Conservation (phyloP, 441 rosid genomes). For the Brassica hybrid region DNA sequence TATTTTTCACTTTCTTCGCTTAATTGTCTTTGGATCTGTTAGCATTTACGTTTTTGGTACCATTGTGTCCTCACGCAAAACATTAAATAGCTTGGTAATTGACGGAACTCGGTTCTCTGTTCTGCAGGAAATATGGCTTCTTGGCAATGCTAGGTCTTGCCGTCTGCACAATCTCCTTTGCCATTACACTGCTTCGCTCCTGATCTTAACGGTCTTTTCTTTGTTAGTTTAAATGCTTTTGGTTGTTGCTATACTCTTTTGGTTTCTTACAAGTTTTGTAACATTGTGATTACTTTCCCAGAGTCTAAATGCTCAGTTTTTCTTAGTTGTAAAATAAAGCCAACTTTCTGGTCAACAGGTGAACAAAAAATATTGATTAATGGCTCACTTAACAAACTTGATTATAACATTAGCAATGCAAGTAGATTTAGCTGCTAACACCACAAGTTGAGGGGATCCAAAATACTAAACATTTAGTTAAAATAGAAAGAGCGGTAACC, state of each 20-base stretch:
- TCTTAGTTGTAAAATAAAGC: neutral
- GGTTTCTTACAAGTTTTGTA: neutral
- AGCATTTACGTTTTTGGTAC: neutral
- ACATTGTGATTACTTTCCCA: neutral
- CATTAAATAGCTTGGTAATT: neutral
- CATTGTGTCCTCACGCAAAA: neutral
- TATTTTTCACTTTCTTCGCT: neutral
- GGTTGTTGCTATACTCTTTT: neutral
- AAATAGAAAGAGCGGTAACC: too few relatives aligned
- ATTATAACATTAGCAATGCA: too few relatives aligned
- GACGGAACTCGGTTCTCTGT: neutral
- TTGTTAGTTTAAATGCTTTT: neutral
- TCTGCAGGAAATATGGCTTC: conserved; percentile 30
- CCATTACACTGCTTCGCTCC: conserved; percentile 5
- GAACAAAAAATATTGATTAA: neutral
- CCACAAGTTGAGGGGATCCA: neutral
- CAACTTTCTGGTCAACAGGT: neutral
- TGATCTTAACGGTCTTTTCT: neutral
- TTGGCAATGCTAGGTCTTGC: conserved; percentile 19
- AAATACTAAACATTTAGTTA: too few relatives aligned
- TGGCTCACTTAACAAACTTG: neutral
- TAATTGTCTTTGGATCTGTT: neutral
- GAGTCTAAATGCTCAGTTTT: neutral
- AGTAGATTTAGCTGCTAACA: neutral
- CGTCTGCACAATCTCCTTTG: conserved; percentile 28